Percentiles rank a stretch among this genome's conserved stretches.
Conservation (phyloP, 2,329 filamentous ascomycete species). For the Penicillium sp. region DNA sequence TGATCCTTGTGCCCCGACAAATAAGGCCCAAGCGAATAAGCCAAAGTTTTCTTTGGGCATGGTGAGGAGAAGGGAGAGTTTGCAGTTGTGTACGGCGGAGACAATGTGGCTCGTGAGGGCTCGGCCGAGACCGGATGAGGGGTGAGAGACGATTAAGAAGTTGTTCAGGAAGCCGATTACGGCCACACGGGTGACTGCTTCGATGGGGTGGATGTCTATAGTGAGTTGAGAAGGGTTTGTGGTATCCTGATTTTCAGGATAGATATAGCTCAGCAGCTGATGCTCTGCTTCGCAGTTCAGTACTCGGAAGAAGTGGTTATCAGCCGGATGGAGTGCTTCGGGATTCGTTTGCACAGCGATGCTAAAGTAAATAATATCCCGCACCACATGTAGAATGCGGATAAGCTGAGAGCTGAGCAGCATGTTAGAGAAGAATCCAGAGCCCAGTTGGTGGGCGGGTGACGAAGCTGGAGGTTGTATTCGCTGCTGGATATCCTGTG, state of each 20-base stretch:
- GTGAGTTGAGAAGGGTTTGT: slow-evolving; percentile 1
- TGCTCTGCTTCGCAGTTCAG: slow-evolving; percentile 46
- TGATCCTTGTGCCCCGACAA: slow-evolving; percentile 43
- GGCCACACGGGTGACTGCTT: slow-evolving; percentile 40
- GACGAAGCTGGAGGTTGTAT: slow-evolving; percentile 39
- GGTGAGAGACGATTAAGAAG: slow-evolving; percentile 42
- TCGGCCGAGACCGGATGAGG: slow-evolving; percentile 42
- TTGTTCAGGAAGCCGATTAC: slow-evolving; percentile 41
- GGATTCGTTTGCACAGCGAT: slow-evolving; percentile 34
- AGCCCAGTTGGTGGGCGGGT: slow-evolving; percentile 34
- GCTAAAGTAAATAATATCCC: slow-evolving; percentile 44
- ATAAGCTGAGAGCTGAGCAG: slow-evolving; percentile 39
- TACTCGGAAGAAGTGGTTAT: slow-evolving; percentile 42
- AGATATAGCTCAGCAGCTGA: slow-evolving; percentile 47
- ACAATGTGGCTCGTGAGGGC: slow-evolving; percentile 42
- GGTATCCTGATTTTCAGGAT: slow-evolving; percentile 17
- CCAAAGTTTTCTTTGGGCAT: slow-evolving; percentile 30
- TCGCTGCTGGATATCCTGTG: slow-evolving; percentile 34
- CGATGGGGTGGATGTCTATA: slow-evolving; percentile 34
- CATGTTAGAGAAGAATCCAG: slow-evolving; percentile 36
- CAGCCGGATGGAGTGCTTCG: slow-evolving; percentile 29
- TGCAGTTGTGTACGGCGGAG: slow-evolving; percentile 30
- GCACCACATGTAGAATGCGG: slow-evolving; percentile 34
- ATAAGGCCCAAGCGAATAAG: slow-evolving; percentile 42
- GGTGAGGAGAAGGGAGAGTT: slow-evolving; percentile 22